Evolutionary conservation across 495 filamentous ascomycete genomes (phyloP).

Genomic region (Massariosphaeria phaeospora): DNA sequence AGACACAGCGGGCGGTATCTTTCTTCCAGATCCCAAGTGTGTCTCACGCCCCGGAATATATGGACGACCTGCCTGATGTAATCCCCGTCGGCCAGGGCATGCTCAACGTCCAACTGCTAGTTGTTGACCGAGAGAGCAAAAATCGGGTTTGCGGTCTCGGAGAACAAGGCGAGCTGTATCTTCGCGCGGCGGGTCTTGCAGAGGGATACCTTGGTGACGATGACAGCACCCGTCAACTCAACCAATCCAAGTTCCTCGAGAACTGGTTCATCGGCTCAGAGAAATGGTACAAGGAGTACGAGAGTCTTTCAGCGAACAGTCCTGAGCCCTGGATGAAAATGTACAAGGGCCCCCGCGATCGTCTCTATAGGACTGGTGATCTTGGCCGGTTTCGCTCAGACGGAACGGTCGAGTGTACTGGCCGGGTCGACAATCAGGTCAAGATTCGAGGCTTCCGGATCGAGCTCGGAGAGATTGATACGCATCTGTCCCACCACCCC

Average conservation of each 20-base stretch:
- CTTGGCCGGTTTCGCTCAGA: conserved; percentile 68
- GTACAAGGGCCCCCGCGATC: conserved; percentile 79
- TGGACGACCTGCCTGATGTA: conserved; percentile 69
- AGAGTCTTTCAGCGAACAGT: conserved; percentile 40
- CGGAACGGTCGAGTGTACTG: conserved; percentile 55
- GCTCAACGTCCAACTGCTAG: conserved; percentile 86
- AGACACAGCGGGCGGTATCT: conserved; percentile 80
- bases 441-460: conserved; percentile 96
- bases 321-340: conserved; percentile 70
- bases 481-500: conserved; percentile 69
- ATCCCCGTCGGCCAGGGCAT: conserved; percentile 88
- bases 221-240: conserved; percentile 64
- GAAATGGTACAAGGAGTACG: conserved; percentile 57
- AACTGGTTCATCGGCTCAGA: conserved; percentile 85
- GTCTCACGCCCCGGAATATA: conserved; percentile 58
- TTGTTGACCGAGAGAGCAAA: conserved; percentile 75
- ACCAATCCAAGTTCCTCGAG: conserved; percentile 73
- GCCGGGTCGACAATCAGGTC: conserved; percentile 83
- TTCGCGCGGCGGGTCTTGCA: conserved; percentile 82
- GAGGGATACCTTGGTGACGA: conserved; percentile 76
- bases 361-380: conserved; percentile 81
- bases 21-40: conserved; percentile 80
- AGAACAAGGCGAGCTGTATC: conserved; percentile 81
- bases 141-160: conserved; percentile 71
- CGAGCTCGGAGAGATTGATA: conserved; percentile 92